These are phyloP conservation scores for Casaregolazyma lundiana DNA, from an alignment of 1,139 yeast species.

Conservation along the genomic window DNA sequence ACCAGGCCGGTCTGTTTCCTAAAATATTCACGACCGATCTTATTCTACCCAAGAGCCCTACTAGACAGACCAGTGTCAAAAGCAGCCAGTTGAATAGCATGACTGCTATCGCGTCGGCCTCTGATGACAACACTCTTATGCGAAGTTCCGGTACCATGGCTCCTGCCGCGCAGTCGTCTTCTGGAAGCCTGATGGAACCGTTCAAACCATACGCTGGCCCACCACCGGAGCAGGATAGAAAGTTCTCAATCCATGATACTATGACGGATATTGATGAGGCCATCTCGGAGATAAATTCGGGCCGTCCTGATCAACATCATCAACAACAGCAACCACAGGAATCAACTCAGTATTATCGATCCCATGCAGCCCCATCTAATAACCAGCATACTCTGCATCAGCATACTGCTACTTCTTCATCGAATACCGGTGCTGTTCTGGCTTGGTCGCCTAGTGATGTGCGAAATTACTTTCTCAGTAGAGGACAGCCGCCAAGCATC, in stretches of 20 bases:
- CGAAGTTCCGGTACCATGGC: neutral
- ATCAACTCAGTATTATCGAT: constrained; percentile 1
- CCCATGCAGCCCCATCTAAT: constrained; percentile 3
- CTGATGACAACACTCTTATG: neutral
- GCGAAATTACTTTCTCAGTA: constrained; percentile 61
- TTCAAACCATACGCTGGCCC: neutral
- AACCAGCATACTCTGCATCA: neutral
- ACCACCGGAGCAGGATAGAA: constrained; percentile 8
- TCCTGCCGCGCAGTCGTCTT: neutral
- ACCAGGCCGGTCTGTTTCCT: constrained; percentile 82
- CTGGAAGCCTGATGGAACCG: constrained; percentile 8
- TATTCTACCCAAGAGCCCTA: constrained; percentile 19
- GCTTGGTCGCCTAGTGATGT: constrained; percentile 89
- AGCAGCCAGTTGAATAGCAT: neutral
- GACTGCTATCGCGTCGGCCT: neutral
- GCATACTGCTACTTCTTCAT: neutral
- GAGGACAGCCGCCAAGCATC: constrained; percentile 69
- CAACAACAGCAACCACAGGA: constrained; percentile 4
- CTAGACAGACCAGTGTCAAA: constrained; percentile 9
- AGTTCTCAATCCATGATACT: constrained; percentile 48
- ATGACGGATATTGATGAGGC: constrained; percentile 84
- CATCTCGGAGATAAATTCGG: constrained; percentile 54
- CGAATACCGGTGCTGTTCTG: constrained; percentile 20
- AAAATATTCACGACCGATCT: constrained; percentile 57
- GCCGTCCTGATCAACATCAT: constrained; percentile 11